Evolutionary conservation across 768 basidiomycete genomes (phyloP).

Genomic region (Lenzites betulinus): DNA sequence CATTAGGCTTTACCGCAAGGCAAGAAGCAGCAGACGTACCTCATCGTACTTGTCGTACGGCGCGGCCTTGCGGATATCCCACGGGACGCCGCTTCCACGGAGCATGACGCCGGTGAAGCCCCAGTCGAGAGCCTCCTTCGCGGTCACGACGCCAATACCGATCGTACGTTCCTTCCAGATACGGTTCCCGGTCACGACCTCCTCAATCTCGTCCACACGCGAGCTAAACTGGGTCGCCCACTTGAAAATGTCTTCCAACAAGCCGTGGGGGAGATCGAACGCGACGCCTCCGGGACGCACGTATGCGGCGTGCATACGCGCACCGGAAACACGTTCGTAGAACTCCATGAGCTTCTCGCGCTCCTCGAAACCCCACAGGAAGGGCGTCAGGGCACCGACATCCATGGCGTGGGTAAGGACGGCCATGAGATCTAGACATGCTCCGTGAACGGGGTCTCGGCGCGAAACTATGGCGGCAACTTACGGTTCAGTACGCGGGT

Average conservation of each 20-base stretch:
- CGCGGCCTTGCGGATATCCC: constrained; percentile 90
- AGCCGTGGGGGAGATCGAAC: constrained; percentile 95
- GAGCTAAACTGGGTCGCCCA: constrained; percentile 95
- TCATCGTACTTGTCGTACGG: constrained; percentile 98
- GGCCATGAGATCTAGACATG: constrained; percentile 83
- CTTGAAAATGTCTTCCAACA: constrained; percentile 97
- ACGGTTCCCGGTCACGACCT: constrained; percentile 95
- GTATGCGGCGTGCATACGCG: constrained; percentile 96
- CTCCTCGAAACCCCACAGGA: constrained; percentile 99
- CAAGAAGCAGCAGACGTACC: constrained; percentile 41
- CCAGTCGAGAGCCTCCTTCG: constrained; percentile 89
- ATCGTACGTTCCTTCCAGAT: constrained; percentile 98
- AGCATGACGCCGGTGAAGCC: constrained; percentile 97
- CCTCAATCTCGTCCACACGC: constrained; percentile 95
- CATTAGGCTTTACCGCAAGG: background rate
- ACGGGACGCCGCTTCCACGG: constrained; percentile 88
- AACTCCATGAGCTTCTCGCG: constrained; percentile 99
- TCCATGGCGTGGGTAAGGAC: constrained; percentile 95
- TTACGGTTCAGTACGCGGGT: constrained; percentile 92
- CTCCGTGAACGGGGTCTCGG: background rate
- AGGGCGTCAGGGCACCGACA: constrained; percentile 96
- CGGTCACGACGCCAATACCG: constrained; percentile 87
- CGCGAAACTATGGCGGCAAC: constrained; percentile 31
- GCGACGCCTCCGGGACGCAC: constrained; percentile 97
- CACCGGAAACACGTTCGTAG: constrained; percentile 98